Percentiles rank a stretch among this genome's conserved stretches.
Conservation (phyloP, 2,329 filamentous ascomycete species). For the Fusarium xyrophilum region DNA sequence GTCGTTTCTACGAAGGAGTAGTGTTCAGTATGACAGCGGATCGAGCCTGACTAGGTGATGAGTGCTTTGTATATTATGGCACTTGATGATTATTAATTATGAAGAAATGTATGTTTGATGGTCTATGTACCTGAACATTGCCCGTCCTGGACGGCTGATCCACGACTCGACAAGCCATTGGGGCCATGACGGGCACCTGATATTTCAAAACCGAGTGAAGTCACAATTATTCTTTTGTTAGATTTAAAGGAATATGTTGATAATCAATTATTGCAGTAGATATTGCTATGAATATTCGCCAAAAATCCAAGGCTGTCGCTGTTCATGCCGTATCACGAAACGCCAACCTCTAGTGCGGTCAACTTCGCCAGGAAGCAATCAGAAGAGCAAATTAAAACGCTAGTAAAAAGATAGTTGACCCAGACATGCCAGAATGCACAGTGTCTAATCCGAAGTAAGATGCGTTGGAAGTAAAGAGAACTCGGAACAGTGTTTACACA, state of each 20-base stretch:
- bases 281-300: constrained; percentile 29
- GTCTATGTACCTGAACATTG: not conserved
- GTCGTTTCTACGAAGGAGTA: constrained; percentile 56
- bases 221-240: not conserved
- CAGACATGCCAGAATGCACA: constrained; percentile 14
- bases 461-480: constrained; percentile 5
- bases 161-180: not conserved
- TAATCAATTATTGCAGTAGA: constrained; percentile 23
- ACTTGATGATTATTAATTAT: constrained; percentile 3
- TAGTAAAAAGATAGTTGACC: constrained; percentile 3
- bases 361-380: constrained; percentile 35
- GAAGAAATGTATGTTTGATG: not conserved
- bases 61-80: not conserved
- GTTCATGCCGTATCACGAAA: constrained; percentile 24
- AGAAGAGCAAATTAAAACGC: not conserved
- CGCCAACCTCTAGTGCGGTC: constrained; percentile 32
- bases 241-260: not conserved
- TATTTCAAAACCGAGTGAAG: not conserved
- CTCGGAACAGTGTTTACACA: constrained; percentile 14
- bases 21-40: constrained; percentile 53
- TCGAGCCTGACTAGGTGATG: constrained; percentile 34
- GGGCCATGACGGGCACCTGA: not conserved
- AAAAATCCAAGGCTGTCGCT: constrained; percentile 22
- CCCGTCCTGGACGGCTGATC: not conserved
- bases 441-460: constrained; percentile 10